These are phyloP conservation scores for Daldinia eschscholtzii DNA, from an alignment of 2,329 filamentous ascomycete species.

Conservation along the genomic window DNA sequence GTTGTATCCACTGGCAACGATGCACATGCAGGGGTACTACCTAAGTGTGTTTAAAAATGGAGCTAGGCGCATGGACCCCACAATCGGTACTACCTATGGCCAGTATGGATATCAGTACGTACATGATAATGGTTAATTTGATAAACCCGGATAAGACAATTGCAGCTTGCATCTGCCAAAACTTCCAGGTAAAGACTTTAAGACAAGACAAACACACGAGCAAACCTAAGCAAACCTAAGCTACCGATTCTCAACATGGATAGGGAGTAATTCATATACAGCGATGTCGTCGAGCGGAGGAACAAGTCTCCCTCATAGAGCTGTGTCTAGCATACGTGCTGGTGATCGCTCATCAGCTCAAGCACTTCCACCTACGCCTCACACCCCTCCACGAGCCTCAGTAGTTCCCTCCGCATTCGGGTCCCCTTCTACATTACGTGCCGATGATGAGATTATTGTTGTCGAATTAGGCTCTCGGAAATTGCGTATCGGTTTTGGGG, in stretches of 20 bases:
- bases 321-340: constrained; percentile 68
- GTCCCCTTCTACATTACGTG: constrained; percentile 70
- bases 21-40: constrained; percentile 28
- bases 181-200: neutral
- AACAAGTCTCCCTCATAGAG: constrained; percentile 67
- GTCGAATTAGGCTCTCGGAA: constrained; percentile 85
- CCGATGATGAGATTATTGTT: constrained; percentile 87
- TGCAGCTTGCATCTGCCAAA: constrained; percentile 4
- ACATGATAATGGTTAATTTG: neutral
- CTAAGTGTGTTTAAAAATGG: neutral
- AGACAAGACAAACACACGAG: constrained; percentile 1
- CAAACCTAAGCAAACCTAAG: neutral
- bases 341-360: constrained; percentile 52
- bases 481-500: constrained; percentile 86
- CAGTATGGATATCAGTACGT: neutral
- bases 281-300: constrained; percentile 61
- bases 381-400: constrained; percentile 66
- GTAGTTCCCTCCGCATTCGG: constrained; percentile 65
- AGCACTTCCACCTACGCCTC: constrained; percentile 62
- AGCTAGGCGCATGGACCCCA: neutral
- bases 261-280: constrained; percentile 10
- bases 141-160: neutral
- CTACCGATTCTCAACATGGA: constrained; percentile 6
- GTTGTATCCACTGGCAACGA: constrained; percentile 51
- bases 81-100: no score